Percentiles rank a stretch among this genome's conserved stretches.
These are phyloP conservation scores for Caloboletus inedulis DNA, from an alignment of 1,284 basidiomycete species.

Conservation along the genomic window DNA sequence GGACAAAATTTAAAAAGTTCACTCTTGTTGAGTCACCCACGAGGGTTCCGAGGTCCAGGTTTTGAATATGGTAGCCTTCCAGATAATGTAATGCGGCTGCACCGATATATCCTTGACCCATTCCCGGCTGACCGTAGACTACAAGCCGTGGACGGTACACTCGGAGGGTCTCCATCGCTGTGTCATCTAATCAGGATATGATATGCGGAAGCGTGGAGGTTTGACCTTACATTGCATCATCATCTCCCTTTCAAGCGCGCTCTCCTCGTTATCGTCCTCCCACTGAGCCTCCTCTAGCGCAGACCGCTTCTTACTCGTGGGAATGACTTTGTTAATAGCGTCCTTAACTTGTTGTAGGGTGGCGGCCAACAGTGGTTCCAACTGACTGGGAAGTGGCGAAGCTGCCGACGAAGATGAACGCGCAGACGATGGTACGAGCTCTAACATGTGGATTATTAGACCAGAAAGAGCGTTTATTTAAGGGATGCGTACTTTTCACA, in stretches of 20 bases:
- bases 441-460: constrained; percentile 39
- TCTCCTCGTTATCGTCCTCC: constrained; percentile 69
- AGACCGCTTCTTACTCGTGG: constrained; percentile 69
- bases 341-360: constrained; percentile 70
- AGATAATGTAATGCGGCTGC: constrained; percentile 90
- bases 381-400: constrained; percentile 79
- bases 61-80: constrained; percentile 95
- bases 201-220: background rate
- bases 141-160: constrained; percentile 90
- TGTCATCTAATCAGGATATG: constrained; percentile 8
- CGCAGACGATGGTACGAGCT: constrained; percentile 91
- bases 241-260: constrained; percentile 79
- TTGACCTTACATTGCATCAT: constrained; percentile 73
- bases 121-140: constrained; percentile 78
- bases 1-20: constrained; percentile 23
- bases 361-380: constrained; percentile 75
- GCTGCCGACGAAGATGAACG: constrained; percentile 86
- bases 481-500: constrained; percentile 74
- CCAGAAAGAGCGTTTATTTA: background rate
- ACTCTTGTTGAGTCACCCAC: constrained; percentile 90
- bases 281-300: constrained; percentile 94
- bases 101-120: constrained; percentile 91
- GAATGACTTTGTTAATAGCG: constrained; percentile 68
- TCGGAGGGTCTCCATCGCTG: constrained; percentile 89
- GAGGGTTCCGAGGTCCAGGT: constrained; percentile 85